These are phyloP conservation scores for Xylaria scruposa DNA, from an alignment of 495 filamentous ascomycete genomes.

Conservation along the genomic window DNA sequence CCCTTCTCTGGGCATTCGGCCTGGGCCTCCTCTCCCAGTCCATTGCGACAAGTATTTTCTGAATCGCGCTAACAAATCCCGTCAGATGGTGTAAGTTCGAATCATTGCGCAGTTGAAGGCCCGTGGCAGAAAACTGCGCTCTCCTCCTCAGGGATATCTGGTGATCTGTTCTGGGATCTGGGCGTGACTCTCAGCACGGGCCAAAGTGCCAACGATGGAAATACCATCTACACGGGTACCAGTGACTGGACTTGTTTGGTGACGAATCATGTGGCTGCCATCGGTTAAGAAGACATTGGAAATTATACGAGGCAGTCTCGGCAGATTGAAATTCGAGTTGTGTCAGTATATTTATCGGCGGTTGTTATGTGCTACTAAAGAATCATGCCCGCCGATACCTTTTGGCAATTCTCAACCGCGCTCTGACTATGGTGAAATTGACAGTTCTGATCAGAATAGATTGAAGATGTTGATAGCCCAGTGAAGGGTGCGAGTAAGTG, in stretches of 20 bases:
- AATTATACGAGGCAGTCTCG: background rate
- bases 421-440: background rate
- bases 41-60: conserved; percentile 33
- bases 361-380: background rate
- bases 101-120: conserved; percentile 54
- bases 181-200: conserved; percentile 63
- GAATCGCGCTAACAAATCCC: conserved; percentile 31
- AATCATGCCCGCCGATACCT: background rate
- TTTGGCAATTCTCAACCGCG: too few species aligned
- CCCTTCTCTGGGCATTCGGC: too few species aligned
- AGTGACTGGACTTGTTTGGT: conserved; percentile 50
- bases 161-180: conserved; percentile 72
- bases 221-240: conserved; percentile 54
- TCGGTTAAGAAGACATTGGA: background rate
- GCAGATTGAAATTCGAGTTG: background rate
- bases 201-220: conserved; percentile 65
- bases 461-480: background rate
- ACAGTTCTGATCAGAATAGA: background rate
- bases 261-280: conserved; percentile 58
- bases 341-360: background rate
- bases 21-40: background rate
- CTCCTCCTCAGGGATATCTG: conserved; percentile 58
- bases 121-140: conserved; percentile 64
- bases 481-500: background rate
- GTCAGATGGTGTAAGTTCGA: conserved; percentile 35